Base-by-base conservation (phyloP, 2,329 filamentous ascomycete genomes). In the Talaromyces sp. region DNA sequence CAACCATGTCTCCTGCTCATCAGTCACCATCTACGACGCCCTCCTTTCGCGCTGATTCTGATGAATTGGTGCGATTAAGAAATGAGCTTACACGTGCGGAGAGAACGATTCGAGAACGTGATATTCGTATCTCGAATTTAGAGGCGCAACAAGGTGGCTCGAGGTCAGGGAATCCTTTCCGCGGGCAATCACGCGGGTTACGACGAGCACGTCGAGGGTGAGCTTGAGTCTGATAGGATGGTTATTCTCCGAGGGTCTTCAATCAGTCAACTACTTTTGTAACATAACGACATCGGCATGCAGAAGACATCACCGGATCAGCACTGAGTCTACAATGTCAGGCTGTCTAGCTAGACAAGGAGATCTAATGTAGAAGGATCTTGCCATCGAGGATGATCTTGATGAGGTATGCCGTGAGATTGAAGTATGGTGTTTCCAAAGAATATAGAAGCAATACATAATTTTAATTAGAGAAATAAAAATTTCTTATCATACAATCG, bases 81-180 rank as follows among this genome's bases (percentile, higher is more conserved):
- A 43, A 9, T 11, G 45, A 60, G 8, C 45, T 54, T 3, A 54
- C 3, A 16, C 45, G 14, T n/a, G 16, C 22, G 45, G 37, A 60
- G 5, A 56, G 41, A 14, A 22, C 45, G 3, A 43, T 60, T 41
- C 56, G 33, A 56, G 22, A 31, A 7, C 24, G 37, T 13, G 35
- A 4, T 24, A 56, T 64, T 37, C 37, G 27, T 27, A 35, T 47
- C 33, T 60, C 63, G 14, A 47, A 64, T 35, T 35, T 56, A 43
- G 33, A 27, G 57, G 9, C 47, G 35, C 39, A 16, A 5, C 35
- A 11, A 37, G 13, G 56, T 19, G 9, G 33, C n/a, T 35, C 41
- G 6, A 50, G 3, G 47, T 31, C 47, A 16, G 47, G 47, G 16
- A 24, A 50, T 50, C 24, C 47, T 11, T 31, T 50, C 22, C 47